Evolutionary conservation across 495 filamentous ascomycete genomes (phyloP), one percentile per base, ranked within the genome.

Genomic region (Echria macrotheca): DNA sequence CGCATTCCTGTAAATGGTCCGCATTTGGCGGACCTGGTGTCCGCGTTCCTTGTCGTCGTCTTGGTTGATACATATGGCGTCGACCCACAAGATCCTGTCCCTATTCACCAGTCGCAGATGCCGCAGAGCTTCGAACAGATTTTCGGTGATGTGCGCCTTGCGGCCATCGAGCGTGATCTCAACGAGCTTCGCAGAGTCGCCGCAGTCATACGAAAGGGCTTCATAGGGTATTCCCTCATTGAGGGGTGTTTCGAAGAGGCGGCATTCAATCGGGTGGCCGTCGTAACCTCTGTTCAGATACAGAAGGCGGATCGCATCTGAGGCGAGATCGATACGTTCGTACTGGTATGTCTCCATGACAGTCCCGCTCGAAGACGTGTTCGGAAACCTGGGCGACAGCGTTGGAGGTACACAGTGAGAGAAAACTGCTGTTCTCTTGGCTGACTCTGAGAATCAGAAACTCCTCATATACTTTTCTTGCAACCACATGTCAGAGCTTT

Each of bases 121-220:
- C 0, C 8, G 15, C 22, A 54, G 26, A 0, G 55, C 51, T 4
- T 5, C 5, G 24, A 42, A 3, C 8, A 57, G 46, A 18, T 50
- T 57, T 6, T 35, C 18, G 24, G 12, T 33, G 17, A 57, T 15
- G 12, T 3, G 12, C 4, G 5, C 9, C n/a, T 23, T 19, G 2
- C 23, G 25, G 2, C 29, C 15, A 8, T 49, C 29, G n/a, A 57
- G 7, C 1, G 2, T 22, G 21, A 57, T 26, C 4, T 47, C 33
- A 1, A 10, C 22, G 0, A 23, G 10, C 6, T 9, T 18, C 8
- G 19, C 10, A 14, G 42, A 17, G 35, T 58, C 47, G 8, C 65
- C 66, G 65, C 66, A 69, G 38, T 26, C 18, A 44, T 67, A 69
- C 15, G 66, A 69, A 3, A 69, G 22, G 4, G 65, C 62, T 22